These are phyloP conservation scores for Volutella citrinella DNA, from an alignment of 2,329 filamentous ascomycete genomes.

Conservation along the genomic window DNA sequence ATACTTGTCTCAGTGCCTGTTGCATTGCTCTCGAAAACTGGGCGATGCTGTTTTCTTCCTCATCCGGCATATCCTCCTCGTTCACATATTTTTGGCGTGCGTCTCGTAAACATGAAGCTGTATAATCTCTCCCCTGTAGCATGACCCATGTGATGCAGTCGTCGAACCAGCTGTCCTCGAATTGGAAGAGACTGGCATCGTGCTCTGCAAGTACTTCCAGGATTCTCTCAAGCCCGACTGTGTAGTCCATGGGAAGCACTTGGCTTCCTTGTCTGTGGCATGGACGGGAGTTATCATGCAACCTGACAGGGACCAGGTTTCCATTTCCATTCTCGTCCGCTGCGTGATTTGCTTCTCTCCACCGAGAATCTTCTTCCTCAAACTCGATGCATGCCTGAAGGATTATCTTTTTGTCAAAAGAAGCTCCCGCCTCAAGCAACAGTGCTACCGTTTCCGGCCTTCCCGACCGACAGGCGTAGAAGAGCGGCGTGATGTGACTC, in stretches of 20 bases:
- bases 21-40: background rate
- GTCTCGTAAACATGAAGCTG: constrained; percentile 2
- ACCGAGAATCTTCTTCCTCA: constrained; percentile 12
- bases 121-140: constrained; percentile 7
- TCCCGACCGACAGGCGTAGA: constrained; percentile 24
- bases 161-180: background rate
- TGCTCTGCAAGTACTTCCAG: constrained; percentile 17
- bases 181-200: constrained; percentile 10
- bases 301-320: background rate
- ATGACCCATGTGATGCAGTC: background rate
- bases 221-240: constrained; percentile 19
- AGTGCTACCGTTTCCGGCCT: constrained; percentile 23
- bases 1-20: background rate
- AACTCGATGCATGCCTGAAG: constrained; percentile 16
- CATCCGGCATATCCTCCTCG: background rate
- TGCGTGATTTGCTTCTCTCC: background rate
- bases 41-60: too few relatives aligned
- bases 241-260: too few relatives aligned
- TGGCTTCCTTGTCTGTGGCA: too few relatives aligned
- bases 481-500: constrained; percentile 14
- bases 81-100: background rate
- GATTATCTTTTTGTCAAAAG: constrained; percentile 5
- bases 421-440: constrained; percentile 24
- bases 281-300: constrained; percentile 1
- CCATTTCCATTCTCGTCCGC: constrained; percentile 5